These are phyloP conservation scores for Scheffersomyces titani DNA, from an alignment of 1,139 yeast species.

Conservation along the genomic window DNA sequence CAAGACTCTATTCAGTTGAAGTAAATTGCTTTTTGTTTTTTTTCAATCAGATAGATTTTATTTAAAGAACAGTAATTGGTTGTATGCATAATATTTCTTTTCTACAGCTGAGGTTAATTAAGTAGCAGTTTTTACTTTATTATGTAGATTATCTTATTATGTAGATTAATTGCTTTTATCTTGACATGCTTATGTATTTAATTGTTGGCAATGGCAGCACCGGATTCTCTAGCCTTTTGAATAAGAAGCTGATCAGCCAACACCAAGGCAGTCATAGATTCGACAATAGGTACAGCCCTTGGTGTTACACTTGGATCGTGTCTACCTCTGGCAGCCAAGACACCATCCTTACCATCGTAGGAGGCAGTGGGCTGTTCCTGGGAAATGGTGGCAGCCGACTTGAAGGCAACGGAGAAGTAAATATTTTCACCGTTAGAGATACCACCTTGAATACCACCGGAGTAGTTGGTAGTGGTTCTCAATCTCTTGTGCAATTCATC, in stretches of 20 bases:
- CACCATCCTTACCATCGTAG: slow-evolving; percentile 84
- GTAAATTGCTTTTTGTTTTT: too few relatives aligned
- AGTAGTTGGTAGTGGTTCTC: slow-evolving; percentile 85
- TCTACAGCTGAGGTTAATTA: too few relatives aligned
- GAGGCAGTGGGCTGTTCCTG: slow-evolving; percentile 88
- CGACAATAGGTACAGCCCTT: slow-evolving; percentile 97
- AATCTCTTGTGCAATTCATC: slow-evolving; percentile 58
- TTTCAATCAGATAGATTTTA: too few relatives aligned
- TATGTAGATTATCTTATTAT: too few relatives aligned
- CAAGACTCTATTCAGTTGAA: too few relatives aligned
- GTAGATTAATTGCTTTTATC: neutral
- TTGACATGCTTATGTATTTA: neutral
- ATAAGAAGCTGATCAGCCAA: slow-evolving; percentile 82
- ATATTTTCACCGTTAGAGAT: slow-evolving; percentile 94
- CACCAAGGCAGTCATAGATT: slow-evolving; percentile 95
- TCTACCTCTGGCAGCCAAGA: slow-evolving; percentile 93
- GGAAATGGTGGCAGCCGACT: slow-evolving; percentile 96
- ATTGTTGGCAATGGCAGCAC: slow-evolving; percentile 21
- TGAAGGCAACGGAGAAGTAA: slow-evolving; percentile 93
- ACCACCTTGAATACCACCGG: slow-evolving; percentile 99
- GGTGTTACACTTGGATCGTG: slow-evolving; percentile 99
- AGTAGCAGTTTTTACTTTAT: too few relatives aligned
- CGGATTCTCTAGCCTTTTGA: slow-evolving; percentile 78
- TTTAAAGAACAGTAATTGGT: too few relatives aligned
- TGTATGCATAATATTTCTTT: too few relatives aligned